These are phyloP conservation scores for Westerdykella ornata DNA, from an alignment of 2,329 filamentous ascomycete species.

Conservation along the genomic window DNA sequence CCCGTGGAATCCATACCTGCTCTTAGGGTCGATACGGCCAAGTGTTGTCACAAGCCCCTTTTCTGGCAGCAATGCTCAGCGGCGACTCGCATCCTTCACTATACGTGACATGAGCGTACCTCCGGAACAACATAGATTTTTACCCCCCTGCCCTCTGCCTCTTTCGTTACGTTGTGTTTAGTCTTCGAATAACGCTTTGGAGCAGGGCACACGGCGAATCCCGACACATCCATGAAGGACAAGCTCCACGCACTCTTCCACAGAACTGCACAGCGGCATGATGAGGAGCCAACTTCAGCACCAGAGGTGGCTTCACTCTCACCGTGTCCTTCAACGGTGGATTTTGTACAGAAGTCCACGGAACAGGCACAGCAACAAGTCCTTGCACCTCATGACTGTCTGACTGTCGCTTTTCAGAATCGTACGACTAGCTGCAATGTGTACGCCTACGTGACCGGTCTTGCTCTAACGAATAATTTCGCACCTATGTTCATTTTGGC, in stretches of 20 bases:
- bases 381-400: conserved; percentile 34
- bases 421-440: conserved; percentile 54
- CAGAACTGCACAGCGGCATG: conserved; percentile 4
- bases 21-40: no score
- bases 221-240: conserved; percentile 7
- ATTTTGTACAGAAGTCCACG: neutral
- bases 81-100: no score
- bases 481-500: conserved; percentile 56
- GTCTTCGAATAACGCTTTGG: neutral
- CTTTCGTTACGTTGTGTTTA: no score
- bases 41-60: no score
- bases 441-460: conserved; percentile 66
- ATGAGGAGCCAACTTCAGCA: conserved; percentile 1
- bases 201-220: conserved; percentile 6
- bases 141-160: no score
- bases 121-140: no score
- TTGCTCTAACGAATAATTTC: conserved; percentile 54
- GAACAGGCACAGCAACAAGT: conserved; percentile 19
- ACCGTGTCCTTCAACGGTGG: no score
- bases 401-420: conserved; percentile 60
- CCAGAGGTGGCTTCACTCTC: no score
- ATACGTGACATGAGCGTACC: no score
- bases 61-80: no score
- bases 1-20: no score
- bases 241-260: conserved; percentile 2